Evolutionary conservation across 202 grass and related monocot genomes (phyloP).

Genomic region (Digitaria exilis): DNA sequence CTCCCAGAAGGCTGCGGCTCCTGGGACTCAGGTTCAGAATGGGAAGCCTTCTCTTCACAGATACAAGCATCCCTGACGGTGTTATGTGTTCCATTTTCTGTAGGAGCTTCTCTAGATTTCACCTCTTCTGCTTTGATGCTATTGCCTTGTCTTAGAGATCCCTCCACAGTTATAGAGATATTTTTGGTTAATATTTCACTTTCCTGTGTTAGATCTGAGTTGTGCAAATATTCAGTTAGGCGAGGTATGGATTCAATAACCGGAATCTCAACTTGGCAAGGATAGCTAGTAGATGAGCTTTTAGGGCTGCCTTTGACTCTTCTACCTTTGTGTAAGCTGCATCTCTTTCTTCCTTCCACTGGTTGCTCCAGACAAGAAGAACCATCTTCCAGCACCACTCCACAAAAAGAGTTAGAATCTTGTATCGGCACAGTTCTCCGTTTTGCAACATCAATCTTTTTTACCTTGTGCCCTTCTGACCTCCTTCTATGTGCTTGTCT

Average conservation of each 20-base stretch:
- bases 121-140: conserved; percentile 10
- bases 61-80: neutral
- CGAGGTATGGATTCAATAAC: neutral
- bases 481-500: conserved; percentile 52
- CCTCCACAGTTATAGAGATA: neutral
- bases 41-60: neutral
- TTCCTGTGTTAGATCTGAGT: conserved; percentile 7
- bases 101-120: conserved; percentile 32
- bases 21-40: conserved; percentile 32
- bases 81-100: conserved; percentile 5
- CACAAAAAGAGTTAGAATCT: conserved; percentile 51
- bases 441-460: conserved; percentile 43
- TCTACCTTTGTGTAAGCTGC: conserved; percentile 70
- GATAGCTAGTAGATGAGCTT: conserved; percentile 28
- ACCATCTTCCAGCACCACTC: conserved; percentile 58
- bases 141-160: conserved; percentile 21
- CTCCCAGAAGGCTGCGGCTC: conserved; percentile 38
- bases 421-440: conserved; percentile 13
- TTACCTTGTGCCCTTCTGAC: conserved; percentile 58
- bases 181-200: neutral
- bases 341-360: conserved; percentile 70
- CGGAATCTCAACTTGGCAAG: conserved; percentile 21
- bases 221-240: conserved; percentile 29
- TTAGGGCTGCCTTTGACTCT: conserved; percentile 39
- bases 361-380: conserved; percentile 50